Evolutionary conservation across 1,139 yeast genomes (phyloP).

Genomic region (Hemisphaericaspora subhashii): DNA sequence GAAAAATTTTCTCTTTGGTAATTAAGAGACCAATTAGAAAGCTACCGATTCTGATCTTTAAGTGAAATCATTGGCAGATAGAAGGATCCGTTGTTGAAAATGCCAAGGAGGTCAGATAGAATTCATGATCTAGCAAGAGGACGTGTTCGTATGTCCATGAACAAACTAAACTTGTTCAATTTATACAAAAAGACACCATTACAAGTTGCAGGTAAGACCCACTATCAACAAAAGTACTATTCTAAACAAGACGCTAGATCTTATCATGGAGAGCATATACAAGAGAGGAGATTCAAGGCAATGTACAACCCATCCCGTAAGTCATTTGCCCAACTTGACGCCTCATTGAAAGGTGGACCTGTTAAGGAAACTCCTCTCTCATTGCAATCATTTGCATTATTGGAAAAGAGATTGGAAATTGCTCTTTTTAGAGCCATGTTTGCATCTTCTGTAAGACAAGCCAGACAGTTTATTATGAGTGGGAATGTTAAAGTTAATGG

Average conservation of each 20-base stretch:
- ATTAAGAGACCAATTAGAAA: too few species aligned
- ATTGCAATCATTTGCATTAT: slow-evolving; percentile 81
- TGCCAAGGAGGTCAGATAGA: slow-evolving; percentile 65
- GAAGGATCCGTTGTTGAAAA: slow-evolving; percentile 20
- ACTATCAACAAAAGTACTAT: slow-evolving; percentile 89
- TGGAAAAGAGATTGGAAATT: slow-evolving; percentile 86
- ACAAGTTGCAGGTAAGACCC: slow-evolving; percentile 54
- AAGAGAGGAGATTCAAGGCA: slow-evolving; percentile 75
- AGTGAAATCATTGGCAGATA: too few species aligned
- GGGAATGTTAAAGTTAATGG: slow-evolving; percentile 91
- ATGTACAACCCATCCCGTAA: slow-evolving; percentile 72
- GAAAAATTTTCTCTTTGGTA: not conserved
- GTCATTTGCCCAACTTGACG: slow-evolving; percentile 83
- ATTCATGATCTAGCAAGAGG: slow-evolving; percentile 65
- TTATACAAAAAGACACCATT: slow-evolving; percentile 66
- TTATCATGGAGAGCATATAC: slow-evolving; percentile 92
- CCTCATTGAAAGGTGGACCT: slow-evolving; percentile 63
- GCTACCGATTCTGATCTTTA: too few species aligned
- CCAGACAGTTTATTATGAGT: slow-evolving; percentile 80
- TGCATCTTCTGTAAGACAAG: slow-evolving; percentile 92
- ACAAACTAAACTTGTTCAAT: slow-evolving; percentile 88
- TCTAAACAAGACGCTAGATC: slow-evolving; percentile 92
- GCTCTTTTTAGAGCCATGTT: slow-evolving; percentile 91
- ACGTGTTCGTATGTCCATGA: slow-evolving; percentile 87
- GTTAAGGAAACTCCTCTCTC: slow-evolving; percentile 74